Evolutionary conservation across 768 basidiomycete species (phyloP).

Genomic region (Leccinum boreale): DNA sequence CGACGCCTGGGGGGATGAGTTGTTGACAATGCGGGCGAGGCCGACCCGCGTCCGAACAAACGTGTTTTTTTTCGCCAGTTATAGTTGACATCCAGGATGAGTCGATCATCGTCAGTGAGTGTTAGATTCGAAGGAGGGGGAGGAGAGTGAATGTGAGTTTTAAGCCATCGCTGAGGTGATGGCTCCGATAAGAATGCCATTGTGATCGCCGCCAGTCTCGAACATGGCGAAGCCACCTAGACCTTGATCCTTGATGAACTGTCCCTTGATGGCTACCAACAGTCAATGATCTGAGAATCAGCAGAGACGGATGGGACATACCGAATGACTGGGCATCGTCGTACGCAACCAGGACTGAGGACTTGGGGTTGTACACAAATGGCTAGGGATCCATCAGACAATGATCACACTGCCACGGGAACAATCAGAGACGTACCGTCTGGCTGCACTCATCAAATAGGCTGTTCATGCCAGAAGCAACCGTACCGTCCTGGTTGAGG

Average conservation of each 20-base stretch:
- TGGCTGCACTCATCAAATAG: slow-evolving; percentile 66
- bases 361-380: slow-evolving; percentile 56
- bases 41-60: slow-evolving; percentile 8
- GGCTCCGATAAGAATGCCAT: slow-evolving; percentile 33
- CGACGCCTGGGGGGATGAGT: slow-evolving; percentile 16
- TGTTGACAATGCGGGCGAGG: neutral
- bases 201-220: slow-evolving; percentile 42
- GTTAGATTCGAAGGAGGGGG: slow-evolving; percentile 9
- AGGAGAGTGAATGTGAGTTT: slow-evolving; percentile 5
- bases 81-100: slow-evolving; percentile 12
- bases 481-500: slow-evolving; percentile 46
- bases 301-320: slow-evolving; percentile 19
- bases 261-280: slow-evolving; percentile 39
- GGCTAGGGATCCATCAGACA: slow-evolving; percentile 42
- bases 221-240: slow-evolving; percentile 46
- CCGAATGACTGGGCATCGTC: slow-evolving; percentile 62
- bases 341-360: slow-evolving; percentile 59
- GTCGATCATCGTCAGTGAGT: slow-evolving; percentile 19
- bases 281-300: neutral
- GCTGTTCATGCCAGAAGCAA: slow-evolving; percentile 49
- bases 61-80: neutral
- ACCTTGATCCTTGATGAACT: slow-evolving; percentile 33
- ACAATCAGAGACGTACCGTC: slow-evolving; percentile 48
- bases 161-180: slow-evolving; percentile 29
- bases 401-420: neutral